Base-by-base conservation (phyloP, 495 filamentous ascomycete genomes). In the Penicillium waksmanii region DNA sequence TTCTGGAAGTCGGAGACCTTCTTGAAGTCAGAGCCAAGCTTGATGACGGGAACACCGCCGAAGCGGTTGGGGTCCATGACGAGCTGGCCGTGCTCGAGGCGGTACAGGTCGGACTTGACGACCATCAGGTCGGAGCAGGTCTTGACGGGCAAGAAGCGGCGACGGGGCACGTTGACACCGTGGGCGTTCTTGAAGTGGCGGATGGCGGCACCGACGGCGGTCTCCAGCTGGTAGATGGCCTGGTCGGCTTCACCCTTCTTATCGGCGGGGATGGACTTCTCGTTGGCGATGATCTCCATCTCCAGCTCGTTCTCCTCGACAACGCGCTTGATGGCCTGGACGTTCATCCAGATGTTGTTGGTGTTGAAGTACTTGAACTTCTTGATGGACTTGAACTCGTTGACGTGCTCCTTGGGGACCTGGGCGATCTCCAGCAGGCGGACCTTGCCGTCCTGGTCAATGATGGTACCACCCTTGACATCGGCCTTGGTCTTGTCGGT, bases 301-400 rank as follows among this genome's bases (percentile, higher is more conserved):
- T 93, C 92, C 46, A 99, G 87, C 81, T 97, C 94, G 77, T 96
- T 91, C 81, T 96, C 90, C 84, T 99, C 93, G 2, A 99, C 96
- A 49, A 99, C 92, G 58, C 96, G 92, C 89, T 97, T 97, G 82
- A 99, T 89, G 62, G 95, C 95, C 71, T 91, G 87, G 66, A 96
- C 85, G 82, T 95, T 97, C 84, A 99, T 89, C 95, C 95, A 99
- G 81, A 99, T 96, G 85, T 99, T 99, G 89, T 99, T 99, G 78
- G 95, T 99, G 87, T 99, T 99, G 88, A 99, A 99, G 87, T 99
- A 99, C 84, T 96, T 97, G 89, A 99, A 99, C 84, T 99, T 99
- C 89, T 98, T 99, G 82, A 99, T 99, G 50, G 95, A 97, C 88
- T 99, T 99, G 91, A 99, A 99, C 80, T 99, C 95, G 80, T 99